Base-by-base conservation (phyloP, 441 rosid species). In the Flueggea neowawraea region DNA sequence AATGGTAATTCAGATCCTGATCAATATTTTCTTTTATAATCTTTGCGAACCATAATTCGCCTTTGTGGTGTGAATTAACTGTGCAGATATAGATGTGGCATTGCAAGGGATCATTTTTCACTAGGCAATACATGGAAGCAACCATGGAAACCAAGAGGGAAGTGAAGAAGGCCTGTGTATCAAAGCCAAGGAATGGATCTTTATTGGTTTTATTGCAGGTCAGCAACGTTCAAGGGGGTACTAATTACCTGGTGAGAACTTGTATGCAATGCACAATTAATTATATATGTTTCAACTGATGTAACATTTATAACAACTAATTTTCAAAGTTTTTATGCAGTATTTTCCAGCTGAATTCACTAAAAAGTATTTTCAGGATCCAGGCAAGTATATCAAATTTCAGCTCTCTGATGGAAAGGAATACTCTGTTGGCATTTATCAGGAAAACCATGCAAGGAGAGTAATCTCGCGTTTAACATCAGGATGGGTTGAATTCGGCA, bases 401-500 rank as follows among this genome's bases (percentile, higher is more conserved):
- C 44, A 16, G 10, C 16, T 50, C n/a, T 55, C 55, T n/a, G 43
- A 65, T 48, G 55, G 61, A 49, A 49, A 33, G 36, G n/a, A 36
- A 5, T 64, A 61, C 9, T 36, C 41, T 36, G 41, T 36, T 36
- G 4, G 48, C 10, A 10, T 10, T 17, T 17, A 62, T 4, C n/a
- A 9, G 32, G 15, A 16, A 12, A 4, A 2, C 11, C 2, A 8
- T 39, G 54, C 50, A 14, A 10, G 31, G 7, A n/a, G 43, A 12
- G 6, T 0, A 10, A 3, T 61, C 28, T 22, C 28, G 41, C 41
- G 41, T 5, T 36, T 36, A 0, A 17, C 51, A 12, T 13, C 0
- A 13, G 65, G 69, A 50, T 55, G 59, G 63, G 16, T 3, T 0
- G 45, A 14, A 32, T 68, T 73, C 36, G 11, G 16, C 4, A 45